Evolutionary conservation across 495 filamentous ascomycete species (phyloP).

Genomic region (Neurospora sp.): DNA sequence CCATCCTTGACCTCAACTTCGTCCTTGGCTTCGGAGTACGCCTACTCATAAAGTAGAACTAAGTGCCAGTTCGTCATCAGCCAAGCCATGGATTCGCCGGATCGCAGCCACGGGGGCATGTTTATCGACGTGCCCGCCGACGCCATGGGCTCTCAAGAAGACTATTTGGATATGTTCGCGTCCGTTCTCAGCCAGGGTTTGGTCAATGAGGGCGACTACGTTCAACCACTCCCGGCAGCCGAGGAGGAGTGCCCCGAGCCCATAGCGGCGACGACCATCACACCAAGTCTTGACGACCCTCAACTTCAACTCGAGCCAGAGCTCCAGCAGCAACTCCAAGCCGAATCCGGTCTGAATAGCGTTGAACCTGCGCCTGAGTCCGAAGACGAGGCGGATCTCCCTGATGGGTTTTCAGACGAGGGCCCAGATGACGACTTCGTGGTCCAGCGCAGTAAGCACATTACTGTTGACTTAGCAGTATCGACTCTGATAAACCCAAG

Average conservation of each 20-base stretch:
- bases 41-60: neutral
- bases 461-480: slow-evolving; percentile 14
- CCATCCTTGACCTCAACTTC: neutral
- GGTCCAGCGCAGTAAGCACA: neutral
- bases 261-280: neutral
- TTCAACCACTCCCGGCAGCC: neutral
- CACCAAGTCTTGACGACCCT: neutral
- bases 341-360: neutral
- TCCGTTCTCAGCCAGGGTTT: neutral
- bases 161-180: neutral
- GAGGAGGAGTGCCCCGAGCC: neutral
- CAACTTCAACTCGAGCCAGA: neutral
- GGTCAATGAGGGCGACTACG: neutral
- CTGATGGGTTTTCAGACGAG: neutral
- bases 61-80: neutral
- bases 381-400: neutral
- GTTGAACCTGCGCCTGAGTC: neutral
- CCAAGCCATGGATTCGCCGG: neutral
- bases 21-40: neutral
- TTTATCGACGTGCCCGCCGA: neutral
- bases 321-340: neutral
- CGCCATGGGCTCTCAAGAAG: neutral
- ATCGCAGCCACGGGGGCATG: neutral
- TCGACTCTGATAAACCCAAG: slow-evolving; percentile 14
- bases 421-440: slow-evolving; percentile 1